Evolutionary conservation across 345 rosid species (phyloP).

Genomic region (Eucalyptus cloeziana): DNA sequence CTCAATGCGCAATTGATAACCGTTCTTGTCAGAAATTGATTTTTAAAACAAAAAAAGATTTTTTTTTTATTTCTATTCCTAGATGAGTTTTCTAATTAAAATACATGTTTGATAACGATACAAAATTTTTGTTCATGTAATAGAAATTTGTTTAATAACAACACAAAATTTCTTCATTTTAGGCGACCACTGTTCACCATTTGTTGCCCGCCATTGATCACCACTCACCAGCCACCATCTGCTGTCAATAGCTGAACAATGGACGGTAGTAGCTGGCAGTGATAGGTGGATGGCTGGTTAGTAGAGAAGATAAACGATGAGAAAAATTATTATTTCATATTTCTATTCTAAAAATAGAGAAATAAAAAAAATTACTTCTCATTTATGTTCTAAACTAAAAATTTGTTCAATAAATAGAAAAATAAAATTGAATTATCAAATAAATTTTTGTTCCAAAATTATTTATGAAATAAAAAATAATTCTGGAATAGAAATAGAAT

Average conservation of each 20-base stretch:
- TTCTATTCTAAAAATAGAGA: too few relatives aligned
- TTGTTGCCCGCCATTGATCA: rapidly evolving
- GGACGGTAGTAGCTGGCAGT: rapidly evolving
- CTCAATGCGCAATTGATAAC: too few relatives aligned
- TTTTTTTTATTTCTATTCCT: rapidly evolving
- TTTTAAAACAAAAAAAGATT: too few relatives aligned
- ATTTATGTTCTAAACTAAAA: rapidly evolving
- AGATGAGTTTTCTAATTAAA: rapidly evolving
- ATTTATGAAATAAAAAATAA: too few relatives aligned
- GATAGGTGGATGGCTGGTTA: rapidly evolving
- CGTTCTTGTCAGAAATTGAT: too few relatives aligned
- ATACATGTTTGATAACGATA: too few relatives aligned
- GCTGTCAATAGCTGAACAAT: rapidly evolving
- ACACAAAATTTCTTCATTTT: rapidly evolving
- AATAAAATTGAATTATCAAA: too few relatives aligned
- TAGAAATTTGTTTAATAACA: rapidly evolving
- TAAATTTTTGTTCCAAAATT: rapidly evolving
- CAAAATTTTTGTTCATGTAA: rapidly evolving
- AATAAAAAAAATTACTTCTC: too few relatives aligned
- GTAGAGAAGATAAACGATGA: too few relatives aligned
- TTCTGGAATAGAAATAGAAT: rapidly evolving
- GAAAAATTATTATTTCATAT: too few relatives aligned
- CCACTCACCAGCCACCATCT: rapidly evolving
- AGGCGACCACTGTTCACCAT: rapidly evolving
- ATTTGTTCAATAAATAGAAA: too few relatives aligned